Evolutionary conservation across 257 asterid genomes (phyloP).

Genomic region (Asclepias syriaca): DNA sequence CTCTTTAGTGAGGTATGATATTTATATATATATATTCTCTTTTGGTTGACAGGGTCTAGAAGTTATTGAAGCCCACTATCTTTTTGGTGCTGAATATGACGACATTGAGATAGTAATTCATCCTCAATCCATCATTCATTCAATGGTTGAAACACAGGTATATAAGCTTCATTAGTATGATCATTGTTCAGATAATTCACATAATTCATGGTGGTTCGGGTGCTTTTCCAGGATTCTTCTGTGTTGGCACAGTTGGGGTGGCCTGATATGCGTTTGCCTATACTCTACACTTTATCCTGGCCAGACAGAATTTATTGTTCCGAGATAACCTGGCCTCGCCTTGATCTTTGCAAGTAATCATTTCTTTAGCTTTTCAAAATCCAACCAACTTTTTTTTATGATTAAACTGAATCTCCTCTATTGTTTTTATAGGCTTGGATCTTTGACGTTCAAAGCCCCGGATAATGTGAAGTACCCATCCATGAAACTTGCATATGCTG

Average conservation of each 20-base stretch:
- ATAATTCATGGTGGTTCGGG: too few relatives aligned
- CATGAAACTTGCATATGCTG: slow-evolving; percentile 94
- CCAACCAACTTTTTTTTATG: neutral
- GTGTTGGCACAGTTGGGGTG: slow-evolving; percentile 89
- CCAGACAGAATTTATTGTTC: slow-evolving; percentile 87
- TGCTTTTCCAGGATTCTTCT: slow-evolving; percentile 74
- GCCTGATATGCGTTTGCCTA: slow-evolving; percentile 98
- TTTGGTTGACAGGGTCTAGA: slow-evolving; percentile 66
- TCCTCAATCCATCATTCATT: slow-evolving; percentile 95
- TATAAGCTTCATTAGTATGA: neutral
- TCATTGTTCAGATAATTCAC: neutral
- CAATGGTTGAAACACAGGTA: slow-evolving; percentile 98
- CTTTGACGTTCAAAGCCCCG: slow-evolving; percentile 77
- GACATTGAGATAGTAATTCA: slow-evolving; percentile 87
- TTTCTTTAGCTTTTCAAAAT: neutral
- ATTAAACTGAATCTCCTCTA: neutral
- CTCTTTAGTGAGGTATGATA: neutral
- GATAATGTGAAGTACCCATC: slow-evolving; percentile 97
- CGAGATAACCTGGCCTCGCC: slow-evolving; percentile 97
- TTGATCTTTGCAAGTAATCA: slow-evolving; percentile 93
- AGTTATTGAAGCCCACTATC: slow-evolving; percentile 98
- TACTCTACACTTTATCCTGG: slow-evolving; percentile 95
- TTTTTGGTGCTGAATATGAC: slow-evolving; percentile 90
- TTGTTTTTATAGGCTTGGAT: slow-evolving; percentile 49
- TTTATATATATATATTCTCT: neutral